A percentile compares a stretch with the other conserved stretches of the same genome.
phyloP scores from a whole-genome alignment of 2,329 filamentous ascomycete species.

The Grosmannia clavigera region DNA sequence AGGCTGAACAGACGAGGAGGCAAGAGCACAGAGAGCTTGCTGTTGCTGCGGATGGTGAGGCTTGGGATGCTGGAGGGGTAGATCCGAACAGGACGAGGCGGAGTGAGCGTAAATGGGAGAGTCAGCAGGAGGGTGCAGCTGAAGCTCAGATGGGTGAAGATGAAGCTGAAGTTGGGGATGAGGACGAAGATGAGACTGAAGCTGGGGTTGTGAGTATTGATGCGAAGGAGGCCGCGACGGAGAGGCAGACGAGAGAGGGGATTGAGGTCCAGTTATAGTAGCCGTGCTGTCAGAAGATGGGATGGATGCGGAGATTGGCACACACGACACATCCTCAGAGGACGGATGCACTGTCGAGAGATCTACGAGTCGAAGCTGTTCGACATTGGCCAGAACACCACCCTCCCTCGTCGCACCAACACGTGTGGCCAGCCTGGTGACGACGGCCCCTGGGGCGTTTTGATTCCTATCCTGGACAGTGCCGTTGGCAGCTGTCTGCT shows the following conservation, averaged over 20 bases:
- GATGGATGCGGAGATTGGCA: no score
- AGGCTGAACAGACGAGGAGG: neutral
- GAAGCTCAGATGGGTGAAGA: slow-evolving; percentile 4
- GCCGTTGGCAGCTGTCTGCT: neutral
- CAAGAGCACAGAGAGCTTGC: neutral
- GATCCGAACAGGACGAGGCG: slow-evolving; percentile 4
- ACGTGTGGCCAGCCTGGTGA: neutral
- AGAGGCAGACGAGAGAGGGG: neutral
- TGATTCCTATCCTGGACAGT: neutral
- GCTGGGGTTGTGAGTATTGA: slow-evolving; percentile 2
- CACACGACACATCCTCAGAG: neutral
- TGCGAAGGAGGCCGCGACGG: slow-evolving; percentile 1
- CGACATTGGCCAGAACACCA: slow-evolving; percentile 14
- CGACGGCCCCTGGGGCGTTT: neutral
- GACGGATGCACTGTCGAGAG: slow-evolving; percentile 14
- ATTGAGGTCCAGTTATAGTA: slow-evolving; percentile 7
- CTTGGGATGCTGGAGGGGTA: slow-evolving; percentile 8
- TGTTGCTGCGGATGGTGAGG: neutral
- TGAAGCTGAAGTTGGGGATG: slow-evolving; percentile 9
- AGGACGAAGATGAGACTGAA: slow-evolving; percentile 8
- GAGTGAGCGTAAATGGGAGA: slow-evolving; percentile 3
- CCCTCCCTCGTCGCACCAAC: neutral
- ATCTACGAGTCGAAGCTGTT: slow-evolving; percentile 21
- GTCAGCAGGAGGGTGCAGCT: neutral
- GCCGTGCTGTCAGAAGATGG: slow-evolving; percentile 6